Evolutionary conservation across 306 rosid species (phyloP).

Genomic region (Spatholobus suberectus): DNA sequence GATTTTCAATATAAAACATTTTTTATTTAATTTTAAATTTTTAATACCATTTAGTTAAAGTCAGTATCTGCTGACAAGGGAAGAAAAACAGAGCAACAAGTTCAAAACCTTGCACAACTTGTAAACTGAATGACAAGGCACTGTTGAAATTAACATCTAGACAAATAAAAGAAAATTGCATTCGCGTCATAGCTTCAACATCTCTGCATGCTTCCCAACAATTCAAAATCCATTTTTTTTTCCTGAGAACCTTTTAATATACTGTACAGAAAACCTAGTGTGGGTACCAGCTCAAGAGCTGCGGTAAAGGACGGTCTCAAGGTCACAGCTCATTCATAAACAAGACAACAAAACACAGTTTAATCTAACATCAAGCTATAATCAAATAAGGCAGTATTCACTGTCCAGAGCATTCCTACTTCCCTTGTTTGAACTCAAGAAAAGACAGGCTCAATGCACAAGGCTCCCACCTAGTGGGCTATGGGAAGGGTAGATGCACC

Average conservation of each 20-base stretch:
- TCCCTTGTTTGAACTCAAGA: conserved; percentile 16
- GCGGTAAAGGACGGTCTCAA: neutral
- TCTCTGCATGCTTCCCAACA: neutral
- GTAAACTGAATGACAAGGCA: conserved; percentile 12
- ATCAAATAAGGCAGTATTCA: neutral
- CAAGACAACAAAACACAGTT: neutral
- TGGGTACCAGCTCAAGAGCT: neutral
- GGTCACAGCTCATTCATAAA: conserved; percentile 7
- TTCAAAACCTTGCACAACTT: neutral
- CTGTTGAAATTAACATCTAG: neutral
- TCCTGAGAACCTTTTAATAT: neutral
- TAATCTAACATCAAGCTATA: conserved; percentile 27
- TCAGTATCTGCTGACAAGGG: neutral
- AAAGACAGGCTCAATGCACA: neutral
- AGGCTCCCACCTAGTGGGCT: neutral
- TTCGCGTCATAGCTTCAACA: neutral
- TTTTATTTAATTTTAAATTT: neutral
- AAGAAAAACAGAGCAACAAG: neutral
- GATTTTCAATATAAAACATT: neutral
- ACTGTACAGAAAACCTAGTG: neutral
- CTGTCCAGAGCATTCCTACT: neutral
- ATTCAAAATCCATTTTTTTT: neutral
- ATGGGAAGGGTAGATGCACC: neutral
- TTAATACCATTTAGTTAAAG: neutral
- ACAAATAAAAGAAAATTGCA: neutral